Evolutionary conservation across 441 rosid genomes (phyloP).

Genomic region (Erodium texanum): DNA sequence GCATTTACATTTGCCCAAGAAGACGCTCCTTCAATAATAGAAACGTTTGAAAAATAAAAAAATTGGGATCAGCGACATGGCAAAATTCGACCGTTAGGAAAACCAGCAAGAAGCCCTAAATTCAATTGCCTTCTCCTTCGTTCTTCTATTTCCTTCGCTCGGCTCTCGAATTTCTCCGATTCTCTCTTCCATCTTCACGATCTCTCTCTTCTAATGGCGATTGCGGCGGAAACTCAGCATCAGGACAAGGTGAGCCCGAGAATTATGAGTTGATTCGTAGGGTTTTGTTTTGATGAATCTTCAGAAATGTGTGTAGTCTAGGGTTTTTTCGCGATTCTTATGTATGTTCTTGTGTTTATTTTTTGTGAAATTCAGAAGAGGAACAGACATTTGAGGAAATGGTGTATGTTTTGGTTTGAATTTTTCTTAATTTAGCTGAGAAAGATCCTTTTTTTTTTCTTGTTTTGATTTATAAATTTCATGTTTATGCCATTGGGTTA

Average conservation of each 20-base stretch:
- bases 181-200: neutral
- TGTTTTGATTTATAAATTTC: neutral
- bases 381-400: neutral
- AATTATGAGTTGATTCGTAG: neutral
- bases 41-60: no score
- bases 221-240: constrained; percentile 39
- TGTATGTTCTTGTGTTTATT: neutral
- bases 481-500: neutral
- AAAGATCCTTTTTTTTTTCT: no score
- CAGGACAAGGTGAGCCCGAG: constrained; percentile 34
- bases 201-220: constrained; percentile 31
- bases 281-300: neutral
- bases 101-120: neutral
- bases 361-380: neutral
- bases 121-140: neutral
- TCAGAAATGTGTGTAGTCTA: no score
- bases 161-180: neutral
- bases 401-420: constrained; percentile 31
- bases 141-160: neutral
- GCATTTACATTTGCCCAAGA: no score
- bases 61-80: neutral
- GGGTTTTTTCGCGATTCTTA: neutral
- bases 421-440: neutral
- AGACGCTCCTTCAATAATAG: neutral
- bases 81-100: neutral